phyloP scores from a whole-genome alignment of 2,329 filamentous ascomycete species.

The Balansia obtecta region DNA sequence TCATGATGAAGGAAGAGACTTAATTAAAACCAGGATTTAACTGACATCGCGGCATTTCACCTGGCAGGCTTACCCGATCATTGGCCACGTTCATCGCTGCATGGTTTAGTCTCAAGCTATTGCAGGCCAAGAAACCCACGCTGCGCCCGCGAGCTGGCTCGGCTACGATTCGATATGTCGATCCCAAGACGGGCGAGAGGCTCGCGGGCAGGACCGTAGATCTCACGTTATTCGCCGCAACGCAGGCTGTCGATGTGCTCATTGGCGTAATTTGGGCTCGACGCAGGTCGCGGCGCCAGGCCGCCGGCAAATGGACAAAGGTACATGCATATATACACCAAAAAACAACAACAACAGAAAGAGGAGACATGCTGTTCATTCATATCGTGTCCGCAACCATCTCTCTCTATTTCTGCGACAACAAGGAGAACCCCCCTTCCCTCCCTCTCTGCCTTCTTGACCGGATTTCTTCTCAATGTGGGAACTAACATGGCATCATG shows the following conservation, averaged over 20 bases:
- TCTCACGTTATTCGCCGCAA: constrained; percentile 65
- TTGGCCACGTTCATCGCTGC: constrained; percentile 46
- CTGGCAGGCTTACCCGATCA: constrained; percentile 40
- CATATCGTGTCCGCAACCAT: no score
- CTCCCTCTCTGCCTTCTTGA: neutral
- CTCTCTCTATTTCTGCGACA: no score
- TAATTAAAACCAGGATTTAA: no score
- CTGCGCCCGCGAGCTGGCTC: constrained; percentile 14
- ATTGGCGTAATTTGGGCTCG: constrained; percentile 50
- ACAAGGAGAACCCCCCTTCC: neutral
- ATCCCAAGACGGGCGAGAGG: constrained; percentile 9
- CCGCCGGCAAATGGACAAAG: constrained; percentile 33
- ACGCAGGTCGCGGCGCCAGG: constrained; percentile 30
- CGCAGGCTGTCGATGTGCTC: constrained; percentile 60
- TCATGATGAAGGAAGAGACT: no score
- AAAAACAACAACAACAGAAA: no score
- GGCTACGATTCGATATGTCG: constrained; percentile 1
- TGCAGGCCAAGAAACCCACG: constrained; percentile 39
- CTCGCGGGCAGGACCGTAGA: constrained; percentile 65
- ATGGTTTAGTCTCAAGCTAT: constrained; percentile 42
- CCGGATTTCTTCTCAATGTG: neutral
- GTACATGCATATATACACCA: constrained; percentile 15
- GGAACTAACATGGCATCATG: no score
- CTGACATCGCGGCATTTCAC: neutral
- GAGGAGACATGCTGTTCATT: no score